phyloP scores from a whole-genome alignment of 2,329 filamentous ascomycete genomes.

The Colletotrichum horii region DNA sequence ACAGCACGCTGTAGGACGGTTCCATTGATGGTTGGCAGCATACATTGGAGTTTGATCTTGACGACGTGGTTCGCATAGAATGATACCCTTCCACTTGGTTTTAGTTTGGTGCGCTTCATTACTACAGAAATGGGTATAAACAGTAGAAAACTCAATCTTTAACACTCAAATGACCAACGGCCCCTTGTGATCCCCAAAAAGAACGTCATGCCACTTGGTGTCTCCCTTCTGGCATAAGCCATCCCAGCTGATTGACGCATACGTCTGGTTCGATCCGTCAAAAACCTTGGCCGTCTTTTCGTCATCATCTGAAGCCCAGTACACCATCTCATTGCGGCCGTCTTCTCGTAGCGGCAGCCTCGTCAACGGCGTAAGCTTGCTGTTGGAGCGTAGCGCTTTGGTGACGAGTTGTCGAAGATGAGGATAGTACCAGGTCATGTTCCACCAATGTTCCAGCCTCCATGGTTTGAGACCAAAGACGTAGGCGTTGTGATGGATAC shows the following conservation, averaged over 20 bases:
- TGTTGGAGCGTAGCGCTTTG: constrained; percentile 25
- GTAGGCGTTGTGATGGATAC: constrained; percentile 43
- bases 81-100: not conserved
- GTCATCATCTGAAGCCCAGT: constrained; percentile 26
- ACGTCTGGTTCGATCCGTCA: constrained; percentile 25
- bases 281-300: constrained; percentile 24
- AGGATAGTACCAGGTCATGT: constrained; percentile 39
- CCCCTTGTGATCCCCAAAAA: constrained; percentile 38
- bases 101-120: not conserved
- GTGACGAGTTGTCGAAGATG: constrained; percentile 34
- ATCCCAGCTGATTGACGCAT: constrained; percentile 33
- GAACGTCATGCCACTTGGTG: constrained; percentile 34
- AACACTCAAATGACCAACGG: not conserved
- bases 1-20: constrained; percentile 38
- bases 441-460: constrained; percentile 39
- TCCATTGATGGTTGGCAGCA: not conserved
- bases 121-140: not conserved
- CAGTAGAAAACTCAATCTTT: not conserved
- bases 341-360: constrained; percentile 5
- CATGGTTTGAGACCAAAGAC: constrained; percentile 33
- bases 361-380: constrained; percentile 25
- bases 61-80: not conserved
- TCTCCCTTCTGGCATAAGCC: constrained; percentile 36
- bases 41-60: not conserved
- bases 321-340: constrained; percentile 21